Base-by-base conservation (phyloP, 352 stramenopile species). In the Phytophthora palmivora region DNA sequence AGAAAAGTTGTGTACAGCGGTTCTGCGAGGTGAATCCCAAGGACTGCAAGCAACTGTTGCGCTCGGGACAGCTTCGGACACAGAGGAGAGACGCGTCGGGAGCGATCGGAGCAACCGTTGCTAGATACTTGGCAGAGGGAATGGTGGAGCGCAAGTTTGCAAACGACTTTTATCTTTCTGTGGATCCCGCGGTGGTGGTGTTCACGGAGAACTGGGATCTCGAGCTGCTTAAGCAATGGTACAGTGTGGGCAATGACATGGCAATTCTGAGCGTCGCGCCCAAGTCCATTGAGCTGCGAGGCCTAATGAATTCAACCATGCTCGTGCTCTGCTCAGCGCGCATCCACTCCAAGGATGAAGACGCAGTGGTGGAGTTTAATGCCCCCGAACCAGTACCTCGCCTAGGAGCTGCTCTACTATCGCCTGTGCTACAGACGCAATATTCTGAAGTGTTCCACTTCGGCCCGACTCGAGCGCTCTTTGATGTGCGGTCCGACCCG, bases 391-490 rank as follows among this genome's bases (percentile, higher is more conserved):
- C 75, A 8, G 61, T 73, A 4, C 38, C 41, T 19, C 83, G 76
- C 32, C 53, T 64, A 46, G 71, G 68, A 21, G 51, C 67, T 15
- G 72, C 63, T 22, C 22, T 79, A 11, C 49, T 76, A 30, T 66
- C 72, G 4, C 88, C 88, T 6, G 74, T 91, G 18, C 45, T 96
- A 21, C 84, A 92, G 52, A 63, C 83, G 14, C 86, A 95, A 26
- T 96, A 94, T 67, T 89, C 82, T 5, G 88, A 96, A 64, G 50
- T 82, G 12, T 95, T 95, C 49, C 87, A 94, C 49, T 96, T 96
- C 28, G 88, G 84, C 1, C 76, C 69, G 4, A 73, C 82, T 15
- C 69, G 50, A 6, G 76, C 84, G 4, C 69, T 96, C 10, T 57
- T 87, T 18, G 70, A 69, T 19, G 79, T 94, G 44, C 88, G 84